phyloP scores from a whole-genome alignment of 352 stramenopile species.

The Phytophthora podocarpi region DNA sequence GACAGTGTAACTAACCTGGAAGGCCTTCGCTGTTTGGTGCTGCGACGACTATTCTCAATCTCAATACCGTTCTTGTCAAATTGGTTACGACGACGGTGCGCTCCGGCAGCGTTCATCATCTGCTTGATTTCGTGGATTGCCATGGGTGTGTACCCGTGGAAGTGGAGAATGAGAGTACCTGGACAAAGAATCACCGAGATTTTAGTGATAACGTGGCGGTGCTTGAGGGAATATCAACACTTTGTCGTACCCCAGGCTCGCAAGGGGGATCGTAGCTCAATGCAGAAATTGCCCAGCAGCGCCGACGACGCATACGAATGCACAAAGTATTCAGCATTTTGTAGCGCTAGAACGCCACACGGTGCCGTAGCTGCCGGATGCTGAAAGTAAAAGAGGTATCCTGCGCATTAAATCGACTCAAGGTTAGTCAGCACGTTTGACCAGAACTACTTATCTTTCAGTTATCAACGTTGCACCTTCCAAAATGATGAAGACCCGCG shows the following conservation, averaged over 20 bases:
- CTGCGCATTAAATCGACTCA: constrained; percentile 24
- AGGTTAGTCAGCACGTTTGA: no score
- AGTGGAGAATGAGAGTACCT: constrained; percentile 82
- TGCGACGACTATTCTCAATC: constrained; percentile 20
- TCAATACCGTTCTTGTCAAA: constrained; percentile 25
- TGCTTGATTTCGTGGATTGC: constrained; percentile 56
- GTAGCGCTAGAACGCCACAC: constrained; percentile 65
- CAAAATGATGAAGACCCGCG: constrained; percentile 77
- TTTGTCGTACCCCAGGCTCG: constrained; percentile 56
- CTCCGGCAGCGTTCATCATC: constrained; percentile 57
- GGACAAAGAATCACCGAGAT: not conserved
- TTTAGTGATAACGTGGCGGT: not conserved
- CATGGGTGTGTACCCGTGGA: constrained; percentile 56
- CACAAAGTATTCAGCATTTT: constrained; percentile 68
- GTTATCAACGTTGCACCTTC: constrained; percentile 47
- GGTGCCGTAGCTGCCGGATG: constrained; percentile 49
- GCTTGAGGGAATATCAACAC: not conserved
- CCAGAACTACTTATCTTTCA: not conserved
- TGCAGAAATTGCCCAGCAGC: constrained; percentile 70
- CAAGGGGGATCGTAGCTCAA: constrained; percentile 67
- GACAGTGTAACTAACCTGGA: constrained; percentile 44
- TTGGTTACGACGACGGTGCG: constrained; percentile 29
- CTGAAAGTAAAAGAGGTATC: constrained; percentile 86
- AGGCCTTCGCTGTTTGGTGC: constrained; percentile 11
- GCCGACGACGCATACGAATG: constrained; percentile 77